Percentiles rank a stretch among this genome's conserved stretches.
phyloP scores from a whole-genome alignment of 768 basidiomycete species.

The Sarcodon aspratus region DNA sequence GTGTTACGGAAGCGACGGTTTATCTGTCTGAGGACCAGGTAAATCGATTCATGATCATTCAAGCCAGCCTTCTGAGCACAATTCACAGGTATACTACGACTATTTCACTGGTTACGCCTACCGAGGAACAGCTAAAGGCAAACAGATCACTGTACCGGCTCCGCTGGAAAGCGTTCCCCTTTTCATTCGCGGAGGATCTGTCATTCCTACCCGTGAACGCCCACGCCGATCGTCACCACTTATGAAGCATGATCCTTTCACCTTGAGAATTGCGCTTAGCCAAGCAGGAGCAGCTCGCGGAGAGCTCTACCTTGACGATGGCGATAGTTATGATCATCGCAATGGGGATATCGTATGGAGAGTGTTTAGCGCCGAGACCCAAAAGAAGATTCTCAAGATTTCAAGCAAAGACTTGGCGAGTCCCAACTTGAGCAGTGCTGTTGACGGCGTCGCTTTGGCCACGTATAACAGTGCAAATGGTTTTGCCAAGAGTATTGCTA shows the following conservation, averaged over 20 bases:
- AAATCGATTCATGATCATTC: slow-evolving; percentile 1
- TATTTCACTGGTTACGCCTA: slow-evolving; percentile 70
- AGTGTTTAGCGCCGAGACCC: slow-evolving; percentile 44
- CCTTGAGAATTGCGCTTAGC: slow-evolving; percentile 73
- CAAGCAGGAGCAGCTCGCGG: slow-evolving; percentile 37
- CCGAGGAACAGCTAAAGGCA: slow-evolving; percentile 54
- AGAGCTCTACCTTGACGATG: slow-evolving; percentile 93
- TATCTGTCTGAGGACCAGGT: slow-evolving; percentile 87
- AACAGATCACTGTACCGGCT: slow-evolving; percentile 64
- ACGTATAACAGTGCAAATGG: slow-evolving; percentile 46
- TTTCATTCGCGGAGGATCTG: slow-evolving; percentile 83
- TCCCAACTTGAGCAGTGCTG: slow-evolving; percentile 31
- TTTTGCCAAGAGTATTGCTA: slow-evolving; percentile 53
- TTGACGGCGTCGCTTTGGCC: slow-evolving; percentile 37
- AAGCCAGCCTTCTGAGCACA: background rate
- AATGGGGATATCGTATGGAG: slow-evolving; percentile 82
- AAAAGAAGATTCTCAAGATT: slow-evolving; percentile 33
- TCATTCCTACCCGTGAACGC: slow-evolving; percentile 79
- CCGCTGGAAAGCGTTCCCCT: slow-evolving; percentile 75
- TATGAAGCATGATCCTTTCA: slow-evolving; percentile 91
- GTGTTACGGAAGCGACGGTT: slow-evolving; percentile 53
- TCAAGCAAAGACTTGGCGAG: slow-evolving; percentile 43
- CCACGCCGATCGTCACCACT: slow-evolving; percentile 76
- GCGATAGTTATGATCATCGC: slow-evolving; percentile 67
- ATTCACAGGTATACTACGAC: slow-evolving; percentile 77